Evolutionary conservation across 176 grass and related monocot species (phyloP), one percentile per base, ranked within the genome.

Genomic region (Aegilops sharonensis): DNA sequence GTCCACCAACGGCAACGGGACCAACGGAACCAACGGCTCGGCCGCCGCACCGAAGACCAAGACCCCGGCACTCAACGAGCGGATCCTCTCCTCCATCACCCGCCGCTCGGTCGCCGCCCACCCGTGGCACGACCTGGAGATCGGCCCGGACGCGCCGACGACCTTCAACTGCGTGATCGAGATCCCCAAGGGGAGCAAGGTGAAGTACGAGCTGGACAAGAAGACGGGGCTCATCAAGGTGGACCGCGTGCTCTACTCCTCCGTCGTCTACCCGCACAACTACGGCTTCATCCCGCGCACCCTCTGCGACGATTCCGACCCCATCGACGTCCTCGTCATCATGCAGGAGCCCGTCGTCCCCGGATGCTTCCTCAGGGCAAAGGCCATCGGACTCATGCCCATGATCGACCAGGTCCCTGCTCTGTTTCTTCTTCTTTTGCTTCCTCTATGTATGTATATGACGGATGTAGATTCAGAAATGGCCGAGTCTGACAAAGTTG

Each of bases 131-230:
- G 91, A 98, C 72, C 90, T 98, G 10, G 91, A 98, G 83, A 95
- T 98, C 59, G 95, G 95, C 12, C 95, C 93, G 21, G 93, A 70
- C 9, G 93, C 96, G 11, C 96, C 96, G 5, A 85, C 79, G 29
- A 91, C 94, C 71, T 95, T 98, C 86, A 98, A 98, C 84, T 95
- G 93, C 68, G 93, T 98, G 7, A 91, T 95, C 42, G 96, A 98
- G 77, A 98, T 98, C 24, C 90, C 90, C 43, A 98, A 85, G 87
- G 93, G 93, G 69, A 95, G 91, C 85, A 98, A 98, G 78, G 93
- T 98, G 23, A 98, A 98, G 71, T 98, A 98, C 71, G 96, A 98
- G 77, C 88, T 98, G 79, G 96, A 98, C 90, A 98, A 98, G 88
- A 98, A 95, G 90, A 98, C 93, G 24, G 93, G 96, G 25, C 82